These are phyloP conservation scores for Apophysomyces variabilis DNA, from an alignment of 371 early-diverging fungal species.

Conservation along the genomic window DNA sequence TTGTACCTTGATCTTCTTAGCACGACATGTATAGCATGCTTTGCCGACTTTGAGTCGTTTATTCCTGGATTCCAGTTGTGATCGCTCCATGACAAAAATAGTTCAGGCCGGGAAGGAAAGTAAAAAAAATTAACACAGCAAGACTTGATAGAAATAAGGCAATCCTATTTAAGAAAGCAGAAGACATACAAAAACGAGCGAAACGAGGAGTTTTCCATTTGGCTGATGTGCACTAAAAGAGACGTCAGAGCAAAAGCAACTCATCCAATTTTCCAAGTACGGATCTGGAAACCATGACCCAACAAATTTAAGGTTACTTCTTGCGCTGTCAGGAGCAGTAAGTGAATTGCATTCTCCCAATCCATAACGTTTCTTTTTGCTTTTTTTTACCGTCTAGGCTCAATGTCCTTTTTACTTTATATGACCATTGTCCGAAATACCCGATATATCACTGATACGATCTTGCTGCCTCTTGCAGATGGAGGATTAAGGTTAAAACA, in stretches of 20 bases:
- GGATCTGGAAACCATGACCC: conserved; percentile 1
- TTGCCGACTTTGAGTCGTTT: conserved; percentile 50
- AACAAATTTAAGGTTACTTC: conserved; percentile 1
- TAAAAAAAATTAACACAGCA: not conserved
- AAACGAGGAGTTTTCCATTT: conserved; percentile 5
- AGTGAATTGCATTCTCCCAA: not conserved
- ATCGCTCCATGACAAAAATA: not conserved
- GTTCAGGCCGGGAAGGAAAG: not conserved
- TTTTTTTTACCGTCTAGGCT: too few species aligned
- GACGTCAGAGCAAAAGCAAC: not conserved
- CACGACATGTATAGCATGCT: conserved; percentile 54
- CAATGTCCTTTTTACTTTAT: too few species aligned
- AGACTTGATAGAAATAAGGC: not conserved
- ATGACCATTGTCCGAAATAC: too few species aligned
- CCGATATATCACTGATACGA: too few species aligned
- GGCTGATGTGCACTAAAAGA: not conserved
- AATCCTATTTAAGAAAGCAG: not conserved
- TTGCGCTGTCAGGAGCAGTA: not conserved
- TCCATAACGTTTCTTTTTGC: too few species aligned
- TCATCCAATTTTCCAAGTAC: conserved; percentile 1
- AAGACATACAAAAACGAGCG: not conserved
- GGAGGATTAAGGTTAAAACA: too few species aligned
- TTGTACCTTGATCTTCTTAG: conserved; percentile 56
- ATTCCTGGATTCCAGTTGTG: conserved; percentile 16
- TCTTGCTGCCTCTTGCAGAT: too few species aligned